A percentile compares a stretch with the other conserved stretches of the same genome.
phyloP scores from a whole-genome alignment of 2,329 filamentous ascomycete genomes.

The Lachnellula suecica region DNA sequence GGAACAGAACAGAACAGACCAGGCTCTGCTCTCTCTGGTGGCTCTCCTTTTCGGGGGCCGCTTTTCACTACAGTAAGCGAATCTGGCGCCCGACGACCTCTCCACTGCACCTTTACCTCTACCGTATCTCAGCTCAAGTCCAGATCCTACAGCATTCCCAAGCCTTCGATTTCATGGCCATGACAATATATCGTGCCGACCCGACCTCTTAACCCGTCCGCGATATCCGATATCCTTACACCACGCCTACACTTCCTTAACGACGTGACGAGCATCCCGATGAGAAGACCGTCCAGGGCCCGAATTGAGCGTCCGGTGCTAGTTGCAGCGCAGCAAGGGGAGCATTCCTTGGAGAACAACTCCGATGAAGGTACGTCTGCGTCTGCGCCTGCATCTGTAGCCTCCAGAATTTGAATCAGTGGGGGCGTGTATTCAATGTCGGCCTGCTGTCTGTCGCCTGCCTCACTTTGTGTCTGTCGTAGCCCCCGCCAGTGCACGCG shows the following conservation, averaged over 20 bases:
- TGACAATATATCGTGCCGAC: conserved; percentile 10
- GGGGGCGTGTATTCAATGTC: conserved; percentile 2
- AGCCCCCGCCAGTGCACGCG: conserved; percentile 18
- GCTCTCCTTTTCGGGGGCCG: too few relatives aligned
- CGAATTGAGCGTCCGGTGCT: conserved; percentile 29
- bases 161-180: conserved; percentile 16
- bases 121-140: conserved; percentile 2
- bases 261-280: conserved; percentile 23
- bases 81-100: background rate
- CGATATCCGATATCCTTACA: conserved; percentile 16
- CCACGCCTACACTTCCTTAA: conserved; percentile 3
- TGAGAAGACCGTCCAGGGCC: conserved; percentile 28
- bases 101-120: background rate
- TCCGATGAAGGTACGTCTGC: conserved; percentile 33
- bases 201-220: conserved; percentile 8
- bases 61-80: background rate
- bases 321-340: conserved; percentile 30
- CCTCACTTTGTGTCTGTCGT: conserved; percentile 3
- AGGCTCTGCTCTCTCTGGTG: too few relatives aligned
- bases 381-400: conserved; percentile 6
- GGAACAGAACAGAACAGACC: too few relatives aligned
- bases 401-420: background rate
- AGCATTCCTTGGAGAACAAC: conserved; percentile 21
- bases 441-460: conserved; percentile 8
- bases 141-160: background rate